Percentiles rank a stretch among this genome's conserved stretches.
Evolutionary conservation across 2,329 filamentous ascomycete genomes (phyloP).

Genomic region (Colletotrichum sublineola): DNA sequence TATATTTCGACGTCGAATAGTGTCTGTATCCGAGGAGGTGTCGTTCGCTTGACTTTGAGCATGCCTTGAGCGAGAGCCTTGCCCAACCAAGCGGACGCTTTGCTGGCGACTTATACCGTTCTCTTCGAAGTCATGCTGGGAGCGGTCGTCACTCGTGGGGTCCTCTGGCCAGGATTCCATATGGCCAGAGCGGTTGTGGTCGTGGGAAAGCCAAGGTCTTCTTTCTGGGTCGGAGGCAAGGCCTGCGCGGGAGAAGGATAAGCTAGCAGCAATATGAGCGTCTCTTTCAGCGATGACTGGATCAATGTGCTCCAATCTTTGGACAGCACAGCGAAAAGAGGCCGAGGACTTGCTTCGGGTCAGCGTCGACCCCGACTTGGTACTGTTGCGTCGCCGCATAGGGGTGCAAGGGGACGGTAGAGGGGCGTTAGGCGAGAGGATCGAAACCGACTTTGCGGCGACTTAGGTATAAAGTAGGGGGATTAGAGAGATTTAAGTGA

Average conservation of each 20-base stretch:
- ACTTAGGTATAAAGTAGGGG: conserved; percentile 29
- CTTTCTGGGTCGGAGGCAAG: conserved; percentile 54
- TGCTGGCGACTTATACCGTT: conserved; percentile 58
- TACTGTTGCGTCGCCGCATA: conserved; percentile 66
- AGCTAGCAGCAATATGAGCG: conserved; percentile 71
- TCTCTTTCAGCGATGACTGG: conserved; percentile 66
- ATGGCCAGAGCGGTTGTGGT: background rate
- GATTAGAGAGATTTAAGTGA: conserved; percentile 41
- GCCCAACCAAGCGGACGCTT: conserved; percentile 67
- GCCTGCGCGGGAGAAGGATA: conserved; percentile 70
- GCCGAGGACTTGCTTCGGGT: conserved; percentile 63
- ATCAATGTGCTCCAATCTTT: conserved; percentile 62
- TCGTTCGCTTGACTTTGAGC: background rate
- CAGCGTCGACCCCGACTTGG: conserved; percentile 59
- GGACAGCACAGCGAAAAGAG: conserved; percentile 59
- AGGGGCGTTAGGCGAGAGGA: background rate
- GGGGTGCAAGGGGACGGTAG: conserved; percentile 24
- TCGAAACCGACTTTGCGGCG: background rate
- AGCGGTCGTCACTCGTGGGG: conserved; percentile 19
- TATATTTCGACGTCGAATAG: conserved; percentile 13
- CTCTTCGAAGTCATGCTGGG: conserved; percentile 34
- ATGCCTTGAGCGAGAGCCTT: conserved; percentile 37
- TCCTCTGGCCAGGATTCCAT: conserved; percentile 1
- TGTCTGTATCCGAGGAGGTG: conserved; percentile 5
- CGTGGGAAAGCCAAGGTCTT: conserved; percentile 44